These are phyloP conservation scores for Arthromyces matolae DNA, from an alignment of 768 basidiomycete genomes.

Conservation along the genomic window DNA sequence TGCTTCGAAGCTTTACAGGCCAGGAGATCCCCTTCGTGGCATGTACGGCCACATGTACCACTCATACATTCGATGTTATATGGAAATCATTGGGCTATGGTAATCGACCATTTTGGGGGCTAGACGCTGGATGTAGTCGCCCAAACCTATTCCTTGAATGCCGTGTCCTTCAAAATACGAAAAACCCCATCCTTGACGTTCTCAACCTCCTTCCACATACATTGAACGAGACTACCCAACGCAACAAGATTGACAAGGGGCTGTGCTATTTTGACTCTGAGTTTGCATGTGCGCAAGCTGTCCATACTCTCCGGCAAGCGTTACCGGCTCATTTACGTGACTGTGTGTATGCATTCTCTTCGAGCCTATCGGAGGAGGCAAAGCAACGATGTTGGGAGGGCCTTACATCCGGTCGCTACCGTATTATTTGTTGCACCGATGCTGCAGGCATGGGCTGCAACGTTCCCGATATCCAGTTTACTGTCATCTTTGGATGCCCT, in stretches of 20 bases:
- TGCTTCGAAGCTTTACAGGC: slow-evolving; percentile 21
- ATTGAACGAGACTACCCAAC: background rate
- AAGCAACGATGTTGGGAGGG: background rate
- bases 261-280: background rate
- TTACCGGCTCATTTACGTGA: background rate
- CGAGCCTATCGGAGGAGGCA: background rate
- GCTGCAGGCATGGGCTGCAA: slow-evolving; percentile 32
- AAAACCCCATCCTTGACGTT: background rate
- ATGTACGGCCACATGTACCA: slow-evolving; percentile 24
- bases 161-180: background rate
- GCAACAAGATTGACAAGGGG: background rate
- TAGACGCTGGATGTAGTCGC: slow-evolving; percentile 25
- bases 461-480: slow-evolving; percentile 21
- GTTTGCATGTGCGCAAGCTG: background rate
- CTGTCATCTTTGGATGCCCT: slow-evolving; percentile 21
- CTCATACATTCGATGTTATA: slow-evolving; percentile 23
- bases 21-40: slow-evolving; percentile 25
- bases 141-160: slow-evolving; percentile 18
- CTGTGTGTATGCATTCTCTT: background rate
- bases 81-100: slow-evolving; percentile 25
- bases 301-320: background rate
- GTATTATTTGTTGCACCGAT: slow-evolving; percentile 25
- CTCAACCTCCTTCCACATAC: background rate
- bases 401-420: background rate
- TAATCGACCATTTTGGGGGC: slow-evolving; percentile 29